Evolutionary conservation across 208 protist species (phyloP), one percentile per base, ranked within the genome.

Genomic region (Leishmania arabica): DNA sequence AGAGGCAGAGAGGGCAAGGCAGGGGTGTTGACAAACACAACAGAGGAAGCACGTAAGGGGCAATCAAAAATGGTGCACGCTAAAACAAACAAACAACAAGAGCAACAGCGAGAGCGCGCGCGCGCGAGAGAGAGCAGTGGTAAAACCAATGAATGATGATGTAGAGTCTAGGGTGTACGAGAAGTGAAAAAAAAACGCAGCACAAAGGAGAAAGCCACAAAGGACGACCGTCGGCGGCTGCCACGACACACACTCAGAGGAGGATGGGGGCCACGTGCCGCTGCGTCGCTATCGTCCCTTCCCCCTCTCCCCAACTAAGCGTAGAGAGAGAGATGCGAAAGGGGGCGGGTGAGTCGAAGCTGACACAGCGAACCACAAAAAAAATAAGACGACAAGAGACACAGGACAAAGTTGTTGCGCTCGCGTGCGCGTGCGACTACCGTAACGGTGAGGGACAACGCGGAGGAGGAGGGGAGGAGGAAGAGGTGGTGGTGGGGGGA

Each of bases 1-100:
- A 17, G 58, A 64, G 58, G 58, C 27, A 31, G 31, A 73, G 15
- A 27, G 56, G 54, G 54, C 19, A 58, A 19, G 53, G 21, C 8
- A 11, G 45, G 54, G 51, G 69, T 54, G 69, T 81, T 65, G 27
- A 81, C 15, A 74, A 81, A 75, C 51, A 81, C 66, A 79, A 54
- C 4, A 21, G 13, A 54, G 51, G 17, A 54, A 54, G 15, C 51
- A 54, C 51, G 51, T 54, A 21, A 21, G 51, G 51, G 15, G 51
- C 51, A 54, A 13, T 21, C 9, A 13, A 21, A 21, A 21, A 54
- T 13, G 51, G 15, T 54, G 51, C 6, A 21, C 15, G 15, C 15
- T 54, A 27, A 34, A 5, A 62, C 24, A 9, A 47, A 47, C 37
- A 40, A 40, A 40, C 37, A 49, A 47, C 9, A 9, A 47, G 45